A percentile compares a stretch with the other conserved stretches of the same genome.
Conservation (phyloP, 2,329 filamentous ascomycete species). For the Nemania abortiva region DNA sequence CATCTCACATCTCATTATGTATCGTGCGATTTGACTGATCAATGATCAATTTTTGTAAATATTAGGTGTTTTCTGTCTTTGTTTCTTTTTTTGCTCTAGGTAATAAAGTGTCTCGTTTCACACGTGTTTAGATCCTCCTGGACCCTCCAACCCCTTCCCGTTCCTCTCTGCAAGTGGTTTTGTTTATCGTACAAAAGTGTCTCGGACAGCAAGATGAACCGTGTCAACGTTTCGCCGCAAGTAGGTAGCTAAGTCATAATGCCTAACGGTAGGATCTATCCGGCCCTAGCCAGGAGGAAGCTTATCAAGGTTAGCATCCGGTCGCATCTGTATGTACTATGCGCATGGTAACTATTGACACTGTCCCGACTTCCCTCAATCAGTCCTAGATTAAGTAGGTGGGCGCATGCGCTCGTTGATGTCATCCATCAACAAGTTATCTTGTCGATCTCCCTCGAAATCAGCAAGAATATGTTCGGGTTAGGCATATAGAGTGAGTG, state of each 20-base stretch:
- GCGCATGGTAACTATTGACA: constrained; percentile 21
- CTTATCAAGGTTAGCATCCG: constrained; percentile 14
- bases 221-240: constrained; percentile 24
- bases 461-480: neutral
- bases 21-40: constrained; percentile 2
- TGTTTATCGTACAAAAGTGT: constrained; percentile 19
- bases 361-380: constrained; percentile 26
- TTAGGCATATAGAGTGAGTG: neutral
- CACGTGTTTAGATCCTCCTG: constrained; percentile 21
- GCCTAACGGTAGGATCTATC: constrained; percentile 32
- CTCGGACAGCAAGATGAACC: constrained; percentile 27
- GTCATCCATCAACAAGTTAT: constrained; percentile 19
- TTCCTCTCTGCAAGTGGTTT: constrained; percentile 6
- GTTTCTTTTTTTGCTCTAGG: constrained; percentile 1
- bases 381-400: constrained; percentile 3
- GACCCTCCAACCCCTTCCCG: constrained; percentile 5
- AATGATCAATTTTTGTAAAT: constrained; percentile 11
- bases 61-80: neutral
- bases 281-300: constrained; percentile 22
- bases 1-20: constrained; percentile 14
- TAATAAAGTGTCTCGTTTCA: constrained; percentile 23
- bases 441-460: neutral
- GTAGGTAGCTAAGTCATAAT: neutral
- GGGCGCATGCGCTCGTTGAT: constrained; percentile 9
- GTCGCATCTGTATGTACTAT: neutral